A percentile compares a stretch with the other conserved stretches of the same genome.
Evolutionary conservation across 257 asterid species (phyloP).

Genomic region (Echites panduratus): DNA sequence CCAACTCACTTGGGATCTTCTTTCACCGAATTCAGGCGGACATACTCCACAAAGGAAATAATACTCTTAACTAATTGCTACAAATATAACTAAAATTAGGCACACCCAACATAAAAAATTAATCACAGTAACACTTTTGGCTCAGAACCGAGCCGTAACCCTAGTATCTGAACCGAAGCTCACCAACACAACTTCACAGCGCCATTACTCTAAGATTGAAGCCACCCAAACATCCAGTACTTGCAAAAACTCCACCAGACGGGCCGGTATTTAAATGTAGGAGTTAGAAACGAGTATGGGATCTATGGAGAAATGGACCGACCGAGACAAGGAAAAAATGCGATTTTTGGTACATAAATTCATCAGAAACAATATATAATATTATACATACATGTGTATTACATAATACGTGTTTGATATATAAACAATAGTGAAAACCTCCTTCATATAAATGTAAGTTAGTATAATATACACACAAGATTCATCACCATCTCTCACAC

Average conservation of each 20-base stretch:
- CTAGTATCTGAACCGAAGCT: neutral
- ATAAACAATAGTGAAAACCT: neutral
- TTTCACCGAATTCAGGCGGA: neutral
- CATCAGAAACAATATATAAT: neutral
- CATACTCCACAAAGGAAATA: neutral
- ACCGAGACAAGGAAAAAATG: neutral
- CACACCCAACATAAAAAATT: too few relatives aligned
- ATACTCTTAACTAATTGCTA: neutral
- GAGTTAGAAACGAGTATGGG: neutral
- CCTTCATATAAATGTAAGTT: neutral
- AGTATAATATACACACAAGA: too few relatives aligned
- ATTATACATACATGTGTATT: neutral
- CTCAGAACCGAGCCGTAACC: slow-evolving; percentile 6
- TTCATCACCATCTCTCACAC: neutral
- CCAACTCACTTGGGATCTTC: neutral
- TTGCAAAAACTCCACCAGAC: neutral
- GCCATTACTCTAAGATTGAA: neutral
- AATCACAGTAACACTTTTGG: neutral
- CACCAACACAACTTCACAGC: neutral
- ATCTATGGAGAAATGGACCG: neutral
- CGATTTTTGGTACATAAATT: neutral
- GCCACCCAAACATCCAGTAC: neutral
- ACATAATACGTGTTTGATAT: neutral
- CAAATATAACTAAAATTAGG: neutral
- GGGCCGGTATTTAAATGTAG: neutral